These are phyloP conservation scores for Hemileia vastatrix DNA, from an alignment of 1,284 basidiomycete species.

Conservation along the genomic window DNA sequence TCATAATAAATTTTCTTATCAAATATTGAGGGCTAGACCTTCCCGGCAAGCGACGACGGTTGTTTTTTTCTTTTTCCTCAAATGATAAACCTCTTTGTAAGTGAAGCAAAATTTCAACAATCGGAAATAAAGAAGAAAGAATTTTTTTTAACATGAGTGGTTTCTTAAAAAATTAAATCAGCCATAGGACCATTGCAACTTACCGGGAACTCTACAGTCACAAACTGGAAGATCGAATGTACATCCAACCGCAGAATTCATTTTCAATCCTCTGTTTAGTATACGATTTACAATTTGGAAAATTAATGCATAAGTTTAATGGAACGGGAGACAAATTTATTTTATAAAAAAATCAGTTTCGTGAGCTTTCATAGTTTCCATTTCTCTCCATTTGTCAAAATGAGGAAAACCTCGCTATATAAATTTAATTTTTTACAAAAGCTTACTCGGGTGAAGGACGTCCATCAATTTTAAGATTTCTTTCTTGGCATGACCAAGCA, in stretches of 20 bases:
- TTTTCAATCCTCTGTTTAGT: conserved; percentile 1
- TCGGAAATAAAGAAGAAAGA: not conserved
- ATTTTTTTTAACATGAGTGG: not conserved
- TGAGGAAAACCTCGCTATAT: not conserved
- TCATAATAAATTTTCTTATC: too few relatives aligned
- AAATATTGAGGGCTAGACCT: conserved; percentile 16
- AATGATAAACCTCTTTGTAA: conserved; percentile 11
- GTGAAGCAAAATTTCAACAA: not conserved
- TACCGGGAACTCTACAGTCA: conserved; percentile 11
- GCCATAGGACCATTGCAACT: not conserved
- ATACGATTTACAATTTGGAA: not conserved
- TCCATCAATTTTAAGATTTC: conserved; percentile 19
- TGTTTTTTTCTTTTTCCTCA: conserved; percentile 1
- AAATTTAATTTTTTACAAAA: not conserved
- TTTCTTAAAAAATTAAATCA: not conserved
- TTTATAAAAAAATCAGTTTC: too few relatives aligned
- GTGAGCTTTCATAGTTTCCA: not conserved
- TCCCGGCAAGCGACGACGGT: conserved; percentile 13
- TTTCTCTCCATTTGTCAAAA: not conserved
- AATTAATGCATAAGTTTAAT: not conserved
- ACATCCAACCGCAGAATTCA: conserved; percentile 7
- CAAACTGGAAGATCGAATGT: conserved; percentile 18
- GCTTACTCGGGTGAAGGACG: conserved; percentile 9
- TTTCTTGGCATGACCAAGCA: conserved; percentile 18
- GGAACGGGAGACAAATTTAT: too few relatives aligned